Evolutionary conservation across 495 filamentous ascomycete genomes (phyloP), one percentile per base, ranked within the genome.

Genomic region (Penicillium psychrofluorescens): DNA sequence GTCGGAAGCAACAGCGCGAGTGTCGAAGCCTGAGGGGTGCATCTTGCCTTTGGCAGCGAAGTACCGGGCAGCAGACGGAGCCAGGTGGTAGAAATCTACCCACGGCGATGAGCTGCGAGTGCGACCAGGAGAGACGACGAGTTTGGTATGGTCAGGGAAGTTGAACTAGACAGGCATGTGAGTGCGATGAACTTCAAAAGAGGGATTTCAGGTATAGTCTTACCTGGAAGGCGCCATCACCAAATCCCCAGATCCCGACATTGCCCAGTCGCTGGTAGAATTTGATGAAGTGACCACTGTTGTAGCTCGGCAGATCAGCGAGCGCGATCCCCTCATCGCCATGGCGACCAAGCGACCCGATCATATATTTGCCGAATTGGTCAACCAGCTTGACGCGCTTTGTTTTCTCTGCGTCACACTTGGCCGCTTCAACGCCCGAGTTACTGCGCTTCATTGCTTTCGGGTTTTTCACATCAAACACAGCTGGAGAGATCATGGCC

Each of bases 141-240:
- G 75, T 61, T 98, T 98, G 28, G 92, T 96, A 59, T 98, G 92
- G 51, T 98, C 92, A 7, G 91, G 90, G 67, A 96, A 98, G 63
- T 98, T 96, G 67, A 95, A 86, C 78, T 92, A 56, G 15, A 35
- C 36, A 22, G 16, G 43, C 43, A 41, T 48, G 53, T 55, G 29
- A 61, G 50, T 8, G 27, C 46, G 37, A 45, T 43, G 12, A 10
- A n/a, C 15, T 4, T 10, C 38, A 48, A 46, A 48, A 32, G 29
- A 35, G 35, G 29, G 15, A 32, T 30, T 30, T 36, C 11, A 40
- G 22, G 40, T 7, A 22, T 22, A 1, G 22, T 45, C 29, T 50
- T 39, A 84, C 83, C 75, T 91, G 87, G 54, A 95, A 81, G 51
- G 87, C 82, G 1, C 90, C 90, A 60, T 95, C 88, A 30, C 76